These are phyloP conservation scores for Trichosporon faecale DNA, from an alignment of 1,284 basidiomycete genomes.

Conservation along the genomic window DNA sequence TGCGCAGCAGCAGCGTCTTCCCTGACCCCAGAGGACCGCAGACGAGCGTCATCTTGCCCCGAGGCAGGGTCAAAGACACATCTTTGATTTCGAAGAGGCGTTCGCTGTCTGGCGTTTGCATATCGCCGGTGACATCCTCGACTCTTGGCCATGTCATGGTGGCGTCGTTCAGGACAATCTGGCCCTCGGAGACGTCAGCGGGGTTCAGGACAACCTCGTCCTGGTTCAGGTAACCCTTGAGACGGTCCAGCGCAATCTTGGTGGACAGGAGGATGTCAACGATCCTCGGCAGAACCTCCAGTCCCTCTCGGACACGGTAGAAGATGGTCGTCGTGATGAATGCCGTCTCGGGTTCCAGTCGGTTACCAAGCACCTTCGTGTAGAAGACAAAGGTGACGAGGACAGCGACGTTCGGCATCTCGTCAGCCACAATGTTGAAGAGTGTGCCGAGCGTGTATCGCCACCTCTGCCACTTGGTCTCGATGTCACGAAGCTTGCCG, in stretches of 20 bases:
- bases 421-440: slow-evolving; percentile 49
- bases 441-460: slow-evolving; percentile 49
- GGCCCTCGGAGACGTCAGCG: slow-evolving; percentile 18
- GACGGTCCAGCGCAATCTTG: slow-evolving; percentile 43
- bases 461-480: slow-evolving; percentile 50
- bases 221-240: slow-evolving; percentile 40
- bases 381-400: slow-evolving; percentile 45
- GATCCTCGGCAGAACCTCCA: slow-evolving; percentile 35
- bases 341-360: slow-evolving; percentile 44
- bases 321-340: slow-evolving; percentile 42
- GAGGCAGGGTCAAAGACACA: slow-evolving; percentile 37
- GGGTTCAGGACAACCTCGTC: slow-evolving; percentile 37
- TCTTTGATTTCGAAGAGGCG: slow-evolving; percentile 33
- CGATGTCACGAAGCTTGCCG: slow-evolving; percentile 34
- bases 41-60: slow-evolving; percentile 42
- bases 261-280: slow-evolving; percentile 36
- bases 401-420: slow-evolving; percentile 39
- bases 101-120: background rate
- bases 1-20: slow-evolving; percentile 48
- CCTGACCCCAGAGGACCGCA: slow-evolving; percentile 50
- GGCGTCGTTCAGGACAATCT: slow-evolving; percentile 34
- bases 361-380: slow-evolving; percentile 40
- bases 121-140: background rate
- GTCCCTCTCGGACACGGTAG: slow-evolving; percentile 37
- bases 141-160: slow-evolving; percentile 43